Base-by-base conservation (phyloP, 2,329 filamentous ascomycete genomes). In the Microcyclospora tardicrescens region DNA sequence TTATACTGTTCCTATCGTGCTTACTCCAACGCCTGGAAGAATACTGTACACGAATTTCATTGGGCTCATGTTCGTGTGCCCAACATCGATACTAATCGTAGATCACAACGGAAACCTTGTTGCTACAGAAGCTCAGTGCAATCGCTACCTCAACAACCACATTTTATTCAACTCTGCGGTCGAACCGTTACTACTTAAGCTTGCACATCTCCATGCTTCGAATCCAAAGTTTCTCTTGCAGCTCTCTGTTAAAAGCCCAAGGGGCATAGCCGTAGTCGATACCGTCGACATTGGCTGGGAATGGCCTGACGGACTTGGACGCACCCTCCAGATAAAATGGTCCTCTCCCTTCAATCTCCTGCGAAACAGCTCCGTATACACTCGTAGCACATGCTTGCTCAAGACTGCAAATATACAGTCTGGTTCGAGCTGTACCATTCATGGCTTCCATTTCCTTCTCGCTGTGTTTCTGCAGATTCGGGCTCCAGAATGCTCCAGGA, bases 321-420 rank as follows among this genome's bases (percentile, higher is more conserved):
- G 41, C 44, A 28, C 52, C 51, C 31, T 64, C 57, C n/a, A 72
- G 47, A 44, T 69, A 72, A 38, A 54, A 58, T 6, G 66, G 67
- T 2, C 67, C 70, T 43, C 58, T 64, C 42, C 57, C 63, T 42
- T 57, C 62, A 2, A 58, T 62, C 50, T 71, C 65, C 16, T 39
- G 43, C 0, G 49, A 57, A 2, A 66, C 49, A 0, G 65, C 68
- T 1, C 64, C 68, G 58, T 60, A 68, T 1, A 69, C 58, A 3
- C 58, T 58, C 10, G 68, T 72, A 0, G 69, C 67, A 13, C 68
- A 68, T 2, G 68, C 70, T 45, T 72, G 69, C n/a, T 55, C 57
- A 2, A 58, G 35, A 39, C 36, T 35, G 19, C 46, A 44, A 16
- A 28, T 27, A 41, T 50, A 44, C 34, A 19, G 43, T 41, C 43